phyloP scores from a whole-genome alignment of 2,329 filamentous ascomycete genomes.

The Rhytidhysteron rufulum region DNA sequence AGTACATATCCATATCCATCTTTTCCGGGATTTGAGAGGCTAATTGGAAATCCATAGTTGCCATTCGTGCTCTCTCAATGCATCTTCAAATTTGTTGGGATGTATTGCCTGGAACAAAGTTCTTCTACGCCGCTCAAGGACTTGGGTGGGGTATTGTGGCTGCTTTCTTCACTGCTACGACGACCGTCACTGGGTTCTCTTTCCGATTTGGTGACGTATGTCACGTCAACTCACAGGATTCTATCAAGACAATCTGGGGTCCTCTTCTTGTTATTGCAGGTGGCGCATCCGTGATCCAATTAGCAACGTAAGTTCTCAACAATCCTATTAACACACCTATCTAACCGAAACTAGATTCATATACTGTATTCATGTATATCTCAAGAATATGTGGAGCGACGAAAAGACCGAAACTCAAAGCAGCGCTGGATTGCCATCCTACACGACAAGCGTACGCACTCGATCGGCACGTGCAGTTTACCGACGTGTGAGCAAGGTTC shows the following conservation, averaged over 20 bases:
- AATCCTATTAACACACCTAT: conserved; percentile 1
- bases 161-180: conserved; percentile 68
- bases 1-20: conserved; percentile 15
- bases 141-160: conserved; percentile 82
- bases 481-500: conserved; percentile 76
- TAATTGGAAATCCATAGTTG: conserved; percentile 46
- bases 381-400: conserved; percentile 73
- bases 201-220: conserved; percentile 90
- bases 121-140: conserved; percentile 80
- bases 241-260: conserved; percentile 83
- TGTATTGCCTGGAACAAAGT: conserved; percentile 77
- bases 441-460: conserved; percentile 67
- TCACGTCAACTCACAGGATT: conserved; percentile 88
- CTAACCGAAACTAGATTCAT: conserved; percentile 39
- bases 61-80: conserved; percentile 82
- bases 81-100: conserved; percentile 99
- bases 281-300: conserved; percentile 72
- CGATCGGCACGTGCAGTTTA: conserved; percentile 85
- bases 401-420: conserved; percentile 61
- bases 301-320: conserved; percentile 73
- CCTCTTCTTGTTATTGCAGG: conserved; percentile 77
- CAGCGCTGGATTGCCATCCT: conserved; percentile 66
- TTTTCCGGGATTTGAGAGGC: background rate
- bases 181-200: conserved; percentile 85
- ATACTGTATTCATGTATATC: conserved; percentile 94